Base-by-base conservation (phyloP, 768 basidiomycete species). In the Leccinum arenicola region DNA sequence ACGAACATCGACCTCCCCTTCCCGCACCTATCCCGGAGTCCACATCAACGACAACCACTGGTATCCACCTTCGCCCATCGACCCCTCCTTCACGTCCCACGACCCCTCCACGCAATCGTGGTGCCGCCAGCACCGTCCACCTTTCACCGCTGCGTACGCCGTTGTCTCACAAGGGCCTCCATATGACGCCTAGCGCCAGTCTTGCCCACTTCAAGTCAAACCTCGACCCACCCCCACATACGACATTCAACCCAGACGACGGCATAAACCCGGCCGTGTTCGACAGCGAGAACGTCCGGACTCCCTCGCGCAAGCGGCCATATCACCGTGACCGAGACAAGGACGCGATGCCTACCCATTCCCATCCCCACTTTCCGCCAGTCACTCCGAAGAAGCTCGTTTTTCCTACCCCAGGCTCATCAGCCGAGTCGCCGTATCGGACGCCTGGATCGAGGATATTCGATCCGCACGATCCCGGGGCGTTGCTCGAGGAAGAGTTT, bases 401-500 rank as follows among this genome's bases (percentile, higher is more conserved):
- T 54, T 77, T 76, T 59, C 72, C 69, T 25, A 63, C 68, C 15
- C 66, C 69, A 4, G 61, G 62, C 36, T 65, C 69, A 5, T 40
- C 65, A 21, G 50, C 52, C n/a, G 77, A 78, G 60, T 78, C 77
- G 10, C 78, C 79, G 1, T 82, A 80, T 70, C 78, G 80, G 19
- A 81, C 83, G 12, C 85, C 83, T 4, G 77, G 77, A 12, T 60
- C 75, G 6, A 60, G 75, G 27, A 77, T 88, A 33, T 84, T 83
- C 61, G 89, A 91, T 68, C 88, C 89, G 31, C 85, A 88, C 62
- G 87, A 91, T 70, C 87, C 89, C 4, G 76, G 81, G 33, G 75
- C 81, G 33, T 65, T 90, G 47, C 75, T 92, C 23, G 87, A 90
- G 51, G 91, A 92, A 52, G 91, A 93, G 58, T 75, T 93, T 56